Evolutionary conservation across 192 early-diverging fungal species (phyloP).

Genomic region (Geosiphon pyriformis): DNA sequence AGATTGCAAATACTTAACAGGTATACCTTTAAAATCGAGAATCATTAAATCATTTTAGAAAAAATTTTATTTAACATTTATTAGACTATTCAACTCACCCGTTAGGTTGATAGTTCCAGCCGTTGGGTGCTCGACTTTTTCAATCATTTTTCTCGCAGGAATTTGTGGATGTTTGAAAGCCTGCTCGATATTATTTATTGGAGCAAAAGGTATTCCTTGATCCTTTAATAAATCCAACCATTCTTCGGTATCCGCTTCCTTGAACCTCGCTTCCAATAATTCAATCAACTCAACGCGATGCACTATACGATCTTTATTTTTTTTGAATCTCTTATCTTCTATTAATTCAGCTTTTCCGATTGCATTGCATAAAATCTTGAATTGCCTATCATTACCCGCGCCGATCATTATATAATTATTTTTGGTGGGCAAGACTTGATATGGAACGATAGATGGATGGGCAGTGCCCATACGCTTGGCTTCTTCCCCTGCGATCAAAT

Average conservation of each 20-base stretch:
- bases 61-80: not conserved
- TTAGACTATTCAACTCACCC: slow-evolving; percentile 31
- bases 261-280: slow-evolving; percentile 50
- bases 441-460: slow-evolving; percentile 91
- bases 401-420: slow-evolving; percentile 85
- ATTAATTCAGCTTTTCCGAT: slow-evolving; percentile 48
- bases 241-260: slow-evolving; percentile 42
- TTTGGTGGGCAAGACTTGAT: slow-evolving; percentile 74
- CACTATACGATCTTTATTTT: slow-evolving; percentile 69
- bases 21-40: slow-evolving; percentile 34
- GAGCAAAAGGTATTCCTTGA: slow-evolving; percentile 75
- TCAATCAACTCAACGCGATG: slow-evolving; percentile 61
- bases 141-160: slow-evolving; percentile 62
- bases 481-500: slow-evolving; percentile 77
- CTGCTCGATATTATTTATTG: slow-evolving; percentile 42
- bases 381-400: slow-evolving; percentile 86
- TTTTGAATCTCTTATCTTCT: slow-evolving; percentile 47
- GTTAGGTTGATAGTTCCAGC: slow-evolving; percentile 74
- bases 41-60: not conserved
- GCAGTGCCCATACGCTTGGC: slow-evolving; percentile 80
- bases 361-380: slow-evolving; percentile 54
- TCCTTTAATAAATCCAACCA: slow-evolving; percentile 64
- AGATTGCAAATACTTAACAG: slow-evolving; percentile 74
- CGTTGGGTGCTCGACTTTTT: slow-evolving; percentile 75
- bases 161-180: slow-evolving; percentile 64